Evolutionary conservation across 805 yeast species (phyloP).

Genomic region (Ogataea nonfermentans): DNA sequence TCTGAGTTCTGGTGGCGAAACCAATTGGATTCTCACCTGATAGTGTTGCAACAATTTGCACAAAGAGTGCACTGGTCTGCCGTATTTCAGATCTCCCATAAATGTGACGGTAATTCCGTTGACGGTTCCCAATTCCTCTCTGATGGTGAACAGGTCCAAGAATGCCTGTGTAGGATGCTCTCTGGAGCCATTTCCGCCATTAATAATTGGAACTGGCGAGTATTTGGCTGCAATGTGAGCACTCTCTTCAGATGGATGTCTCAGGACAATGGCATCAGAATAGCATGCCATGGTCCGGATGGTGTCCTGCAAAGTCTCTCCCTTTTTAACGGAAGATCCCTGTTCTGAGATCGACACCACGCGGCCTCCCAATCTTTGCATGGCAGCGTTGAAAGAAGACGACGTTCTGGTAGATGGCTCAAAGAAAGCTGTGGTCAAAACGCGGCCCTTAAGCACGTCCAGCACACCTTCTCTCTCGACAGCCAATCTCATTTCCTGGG

Average conservation of each 20-base stretch:
- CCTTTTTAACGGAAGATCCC: slow-evolving; percentile 94
- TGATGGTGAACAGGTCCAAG: slow-evolving; percentile 93
- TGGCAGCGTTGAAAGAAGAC: slow-evolving; percentile 97
- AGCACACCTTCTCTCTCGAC: slow-evolving; percentile 96
- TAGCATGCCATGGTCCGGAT: slow-evolving; percentile 92
- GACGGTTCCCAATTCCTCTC: slow-evolving; percentile 98
- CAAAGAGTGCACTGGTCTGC: slow-evolving; percentile 97
- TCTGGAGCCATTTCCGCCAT: slow-evolving; percentile 96
- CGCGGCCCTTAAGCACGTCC: slow-evolving; percentile 85
- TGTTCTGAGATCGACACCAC: slow-evolving; percentile 83
- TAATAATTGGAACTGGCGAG: slow-evolving; percentile 95
- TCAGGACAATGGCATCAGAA: slow-evolving; percentile 93
- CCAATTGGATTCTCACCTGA: slow-evolving; percentile 89
- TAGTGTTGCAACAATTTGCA: slow-evolving; percentile 87
- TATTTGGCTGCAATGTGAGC: slow-evolving; percentile 94
- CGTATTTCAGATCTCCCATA: slow-evolving; percentile 98
- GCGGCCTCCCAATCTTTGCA: slow-evolving; percentile 99
- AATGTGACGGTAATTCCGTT: slow-evolving; percentile 97
- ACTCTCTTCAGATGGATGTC: slow-evolving; percentile 92
- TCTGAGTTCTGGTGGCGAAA: slow-evolving; percentile 83
- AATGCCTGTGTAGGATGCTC: slow-evolving; percentile 99
- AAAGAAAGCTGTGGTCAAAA: slow-evolving; percentile 91
- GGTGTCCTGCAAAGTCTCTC: slow-evolving; percentile 97
- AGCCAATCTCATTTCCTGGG: slow-evolving; percentile 95
- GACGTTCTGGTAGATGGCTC: slow-evolving; percentile 98